Conservation (phyloP, 2,329 filamentous ascomycete species). For the Stagonosporopsis cucurbitacearum region DNA sequence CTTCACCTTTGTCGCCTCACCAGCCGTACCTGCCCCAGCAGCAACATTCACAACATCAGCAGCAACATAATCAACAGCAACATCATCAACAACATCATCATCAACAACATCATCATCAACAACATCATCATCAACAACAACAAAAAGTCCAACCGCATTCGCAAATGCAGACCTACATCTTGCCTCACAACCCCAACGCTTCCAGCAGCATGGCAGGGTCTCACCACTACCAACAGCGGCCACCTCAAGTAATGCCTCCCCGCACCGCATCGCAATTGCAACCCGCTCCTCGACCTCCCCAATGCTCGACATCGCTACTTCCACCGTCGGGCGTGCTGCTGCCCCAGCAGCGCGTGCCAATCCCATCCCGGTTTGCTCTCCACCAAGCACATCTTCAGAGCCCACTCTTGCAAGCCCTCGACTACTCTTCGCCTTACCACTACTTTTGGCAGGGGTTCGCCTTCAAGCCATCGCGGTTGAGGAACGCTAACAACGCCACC, state of each 20-base stretch:
- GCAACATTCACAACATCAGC: background rate
- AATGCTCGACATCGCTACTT: slow-evolving; percentile 31
- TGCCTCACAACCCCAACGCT: background rate
- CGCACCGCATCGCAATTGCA: background rate
- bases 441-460: slow-evolving; percentile 63
- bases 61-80: background rate
- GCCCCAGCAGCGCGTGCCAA: slow-evolving; percentile 51
- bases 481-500: slow-evolving; percentile 47
- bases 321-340: slow-evolving; percentile 45
- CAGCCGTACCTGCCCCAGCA: background rate
- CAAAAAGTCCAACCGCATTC: background rate
- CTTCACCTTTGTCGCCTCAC: background rate
- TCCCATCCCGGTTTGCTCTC: slow-evolving; percentile 58
- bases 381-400: slow-evolving; percentile 66
- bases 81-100: background rate
- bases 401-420: slow-evolving; percentile 53
- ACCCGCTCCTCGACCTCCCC: background rate
- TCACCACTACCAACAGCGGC: background rate
- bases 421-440: slow-evolving; percentile 53
- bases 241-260: background rate
- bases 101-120: background rate
- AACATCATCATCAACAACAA: background rate
- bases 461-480: slow-evolving; percentile 53
- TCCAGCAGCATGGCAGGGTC: background rate
- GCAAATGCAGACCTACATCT: background rate